Evolutionary conservation across 495 filamentous ascomycete species (phyloP), one percentile per base, ranked within the genome.

Genomic region (Hypoxylon trugodes): DNA sequence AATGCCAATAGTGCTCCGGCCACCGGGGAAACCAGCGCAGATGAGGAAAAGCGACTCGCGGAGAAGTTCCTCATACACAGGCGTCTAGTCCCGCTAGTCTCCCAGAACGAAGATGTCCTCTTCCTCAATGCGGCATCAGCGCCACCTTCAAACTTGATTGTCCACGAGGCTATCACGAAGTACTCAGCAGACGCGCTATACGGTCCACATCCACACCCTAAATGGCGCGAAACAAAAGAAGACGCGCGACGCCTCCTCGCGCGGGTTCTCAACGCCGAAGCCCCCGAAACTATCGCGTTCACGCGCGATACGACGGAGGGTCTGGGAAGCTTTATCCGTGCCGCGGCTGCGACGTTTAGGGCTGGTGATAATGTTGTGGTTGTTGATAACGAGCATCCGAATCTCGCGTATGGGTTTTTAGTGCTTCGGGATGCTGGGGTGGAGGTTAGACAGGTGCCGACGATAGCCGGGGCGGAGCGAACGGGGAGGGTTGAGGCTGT

Each of bases 231-330:
- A 6, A 22, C 28, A 12, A 25, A 36, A 10, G 56, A 66, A 24
- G 51, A 61, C n/a, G 50, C 58, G 19, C 57, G 66, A 1, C 12
- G 22, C 6, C 57, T 69, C 0, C 2, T 66, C n/a, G 66, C 61
- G 7, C 52, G 62, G 1, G 59, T 47, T 35, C 58, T 69, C 30
- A 48, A 62, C 22, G 61, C 66, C 28, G 61, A 69, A 21, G 19
- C 9, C 12, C 35, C 66, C 0, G 26, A 40, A 2, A 46, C 56
- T 25, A 37, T 69, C 45, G 66, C 66, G 6, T 61, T 69, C 42
- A 69, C 66, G 33, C 58, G 57, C 24, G 66, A 69, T 42, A 66
- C 66, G 4, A 69, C 66, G n/a, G 66, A 69, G 37, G 66, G 62
- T 22, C 57, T 61, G 0, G 66, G 66, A 1, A 32, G 35, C 22